Evolutionary conservation across 805 yeast genomes (phyloP), one percentile per base, ranked within the genome.

Genomic region (Komagataella ulmi): DNA sequence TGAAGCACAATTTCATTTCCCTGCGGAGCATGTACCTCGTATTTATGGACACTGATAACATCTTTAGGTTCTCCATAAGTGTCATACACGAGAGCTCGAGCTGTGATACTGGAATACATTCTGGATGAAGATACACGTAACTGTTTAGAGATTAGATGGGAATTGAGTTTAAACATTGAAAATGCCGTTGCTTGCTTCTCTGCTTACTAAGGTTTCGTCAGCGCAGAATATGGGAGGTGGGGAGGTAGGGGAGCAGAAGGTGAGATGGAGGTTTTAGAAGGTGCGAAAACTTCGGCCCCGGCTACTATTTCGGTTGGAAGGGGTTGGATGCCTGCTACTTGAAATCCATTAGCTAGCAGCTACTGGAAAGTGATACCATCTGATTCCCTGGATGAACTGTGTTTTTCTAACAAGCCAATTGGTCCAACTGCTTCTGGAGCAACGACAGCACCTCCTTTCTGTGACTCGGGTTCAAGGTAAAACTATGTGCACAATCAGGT

Each of bases 71-170:
- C 81, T 17, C 96, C 95, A 60, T 86, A 83, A 14, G 72, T 65
- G 6, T 81, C 67, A 62, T 83, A 87, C 19, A 84, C 75, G 44
- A 85, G 79, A 7, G 93, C 85, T 57, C 77, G 78, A 0, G 88
- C 65, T 7, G 53, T 60, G 10, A 66, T 47, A 17, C 76, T 17
- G 81, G 46, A 18, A 45, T 18, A 45, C 46, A 24, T 24, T 19
- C 48, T n/a, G 24, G 48, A 7, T 71, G 24, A 46, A 10, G 24
- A 12, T n/a, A 19, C 24, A 19, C n/a, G 24, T 46, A 46, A 8
- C 6, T 45, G 46, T 30, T 30, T 30, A 30, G 40, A 30, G 14
- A 30, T 30, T 14, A 30, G 3, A 14, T 14, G 7, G 14, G 40
- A 30, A 30, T 30, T 30, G 40, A 30, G 40, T 30, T 30, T 30